Evolutionary conservation across 2,329 filamentous ascomycete species (phyloP), one percentile per base, ranked within the genome.

Genomic region (Claviceps pazoutovae): DNA sequence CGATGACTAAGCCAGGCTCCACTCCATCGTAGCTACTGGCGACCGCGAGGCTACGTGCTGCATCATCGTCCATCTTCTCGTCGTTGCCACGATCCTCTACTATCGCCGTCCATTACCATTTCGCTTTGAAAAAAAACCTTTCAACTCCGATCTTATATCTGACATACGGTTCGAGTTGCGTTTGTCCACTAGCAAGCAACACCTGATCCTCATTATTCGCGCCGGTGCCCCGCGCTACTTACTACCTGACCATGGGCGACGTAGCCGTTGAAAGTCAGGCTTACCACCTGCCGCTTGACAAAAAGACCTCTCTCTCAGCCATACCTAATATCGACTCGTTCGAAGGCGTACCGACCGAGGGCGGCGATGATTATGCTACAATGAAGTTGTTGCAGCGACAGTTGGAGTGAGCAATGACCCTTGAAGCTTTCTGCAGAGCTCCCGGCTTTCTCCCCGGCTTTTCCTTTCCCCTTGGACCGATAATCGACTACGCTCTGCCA

Each of bases 361-460:
- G 83, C 48, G 86, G 82, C 58, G 91, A 97, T 68, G 91, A 97
- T 67, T 98, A 98, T 69, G 88, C 87, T 50, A 89, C 84, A 42
- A 78, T 97, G 69, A 98, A 98, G 78, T 93, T 94, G 75, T 81
- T 97, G 57, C 91, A 98, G 71, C 79, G 91, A 67, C 90, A 97
- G 74, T 74, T 97, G 61, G 93, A 98, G 83, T 97, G 79, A 61
- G 81, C 51, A 39, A 47, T 43, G 42, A 38, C 52, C 48, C 54
- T 51, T 4, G 41, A 38, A 45, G 30, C 30, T 26, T 2, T 34
- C 17, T 44, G 30, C 19, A 43, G 17, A 45, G 46, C 13, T 2
- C 8, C 30, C 30, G 4, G 26, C 8, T 30, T 30, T 30, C 26
- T 30, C 8, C 6, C 39, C 17, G 46, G 9, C 46, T 30, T 14